phyloP scores from a whole-genome alignment of 1,284 basidiomycete genomes.

The Boletus smithii region DNA sequence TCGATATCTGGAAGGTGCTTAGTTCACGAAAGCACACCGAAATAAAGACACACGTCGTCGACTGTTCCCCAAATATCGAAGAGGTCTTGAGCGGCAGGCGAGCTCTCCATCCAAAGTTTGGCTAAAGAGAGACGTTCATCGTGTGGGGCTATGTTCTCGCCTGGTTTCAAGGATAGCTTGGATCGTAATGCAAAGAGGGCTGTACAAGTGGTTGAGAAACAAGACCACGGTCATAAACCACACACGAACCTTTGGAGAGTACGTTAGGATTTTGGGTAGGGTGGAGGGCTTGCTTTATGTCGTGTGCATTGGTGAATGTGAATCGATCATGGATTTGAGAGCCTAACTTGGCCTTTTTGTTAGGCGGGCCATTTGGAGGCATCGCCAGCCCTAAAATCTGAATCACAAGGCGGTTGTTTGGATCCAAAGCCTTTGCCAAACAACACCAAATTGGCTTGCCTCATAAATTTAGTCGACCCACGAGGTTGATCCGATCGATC shows the following conservation, averaged over 20 bases:
- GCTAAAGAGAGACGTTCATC: constrained; percentile 59
- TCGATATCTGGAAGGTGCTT: constrained; percentile 34
- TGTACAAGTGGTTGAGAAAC: constrained; percentile 21
- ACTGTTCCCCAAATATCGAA: constrained; percentile 59
- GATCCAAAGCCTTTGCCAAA: constrained; percentile 31
- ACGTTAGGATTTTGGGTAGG: constrained; percentile 16
- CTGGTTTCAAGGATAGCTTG: constrained; percentile 24
- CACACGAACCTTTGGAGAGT: constrained; percentile 27
- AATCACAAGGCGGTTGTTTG: constrained; percentile 21
- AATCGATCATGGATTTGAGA: constrained; percentile 2
- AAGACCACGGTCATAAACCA: background rate
- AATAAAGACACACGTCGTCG: constrained; percentile 41
- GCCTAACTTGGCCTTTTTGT: constrained; percentile 17
- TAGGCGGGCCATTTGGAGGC: constrained; percentile 5
- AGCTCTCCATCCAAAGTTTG: constrained; percentile 57
- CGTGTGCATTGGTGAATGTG: constrained; percentile 20
- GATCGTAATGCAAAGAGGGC: constrained; percentile 44
- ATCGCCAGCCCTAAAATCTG: constrained; percentile 14
- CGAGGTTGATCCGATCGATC: too few relatives aligned
- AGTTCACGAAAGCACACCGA: constrained; percentile 5
- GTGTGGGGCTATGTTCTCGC: constrained; percentile 36
- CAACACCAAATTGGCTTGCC: too few relatives aligned
- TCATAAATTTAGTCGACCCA: too few relatives aligned
- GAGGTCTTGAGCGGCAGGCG: constrained; percentile 54
- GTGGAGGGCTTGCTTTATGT: constrained; percentile 24